Evolutionary conservation across 2,329 filamentous ascomycete species (phyloP).

Genomic region (Madurella mycetomatis): DNA sequence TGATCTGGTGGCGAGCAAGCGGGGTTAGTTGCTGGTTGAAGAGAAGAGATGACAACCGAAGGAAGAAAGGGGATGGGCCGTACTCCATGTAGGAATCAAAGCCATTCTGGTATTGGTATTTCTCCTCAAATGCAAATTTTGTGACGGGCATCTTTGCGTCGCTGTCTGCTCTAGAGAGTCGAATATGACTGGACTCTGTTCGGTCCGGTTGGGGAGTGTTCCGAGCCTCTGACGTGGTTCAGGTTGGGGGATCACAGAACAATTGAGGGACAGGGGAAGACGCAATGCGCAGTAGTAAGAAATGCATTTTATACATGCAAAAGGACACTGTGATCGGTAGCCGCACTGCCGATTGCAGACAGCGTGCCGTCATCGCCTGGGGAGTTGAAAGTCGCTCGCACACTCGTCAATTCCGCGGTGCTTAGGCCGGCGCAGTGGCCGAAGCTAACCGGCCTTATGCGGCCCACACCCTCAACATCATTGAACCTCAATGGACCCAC

Average conservation of each 20-base stretch:
- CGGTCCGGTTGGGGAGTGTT: no score
- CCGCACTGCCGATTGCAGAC: background rate
- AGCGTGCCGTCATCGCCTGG: constrained; percentile 13
- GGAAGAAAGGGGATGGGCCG: constrained; percentile 24
- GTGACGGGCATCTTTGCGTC: constrained; percentile 44
- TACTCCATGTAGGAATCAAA: constrained; percentile 76
- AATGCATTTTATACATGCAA: constrained; percentile 4
- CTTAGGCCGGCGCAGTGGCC: constrained; percentile 8
- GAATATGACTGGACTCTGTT: no score
- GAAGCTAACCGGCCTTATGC: constrained; percentile 23
- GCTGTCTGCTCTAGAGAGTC: no score
- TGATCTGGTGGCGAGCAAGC: constrained; percentile 45
- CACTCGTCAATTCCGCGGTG: constrained; percentile 19
- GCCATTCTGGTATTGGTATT: constrained; percentile 73
- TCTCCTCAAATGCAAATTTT: constrained; percentile 45
- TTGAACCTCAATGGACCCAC: background rate
- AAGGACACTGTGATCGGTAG: background rate
- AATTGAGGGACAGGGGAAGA: background rate
- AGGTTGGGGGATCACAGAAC: background rate
- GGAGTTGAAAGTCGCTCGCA: background rate
- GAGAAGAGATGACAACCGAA: background rate
- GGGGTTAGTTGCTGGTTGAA: background rate
- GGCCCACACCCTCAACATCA: background rate
- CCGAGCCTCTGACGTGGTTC: background rate
- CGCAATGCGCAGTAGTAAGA: background rate